Evolutionary conservation across 2,329 filamentous ascomycete species (phyloP).

Genomic region (Paracorniculantispora psalliotae): DNA sequence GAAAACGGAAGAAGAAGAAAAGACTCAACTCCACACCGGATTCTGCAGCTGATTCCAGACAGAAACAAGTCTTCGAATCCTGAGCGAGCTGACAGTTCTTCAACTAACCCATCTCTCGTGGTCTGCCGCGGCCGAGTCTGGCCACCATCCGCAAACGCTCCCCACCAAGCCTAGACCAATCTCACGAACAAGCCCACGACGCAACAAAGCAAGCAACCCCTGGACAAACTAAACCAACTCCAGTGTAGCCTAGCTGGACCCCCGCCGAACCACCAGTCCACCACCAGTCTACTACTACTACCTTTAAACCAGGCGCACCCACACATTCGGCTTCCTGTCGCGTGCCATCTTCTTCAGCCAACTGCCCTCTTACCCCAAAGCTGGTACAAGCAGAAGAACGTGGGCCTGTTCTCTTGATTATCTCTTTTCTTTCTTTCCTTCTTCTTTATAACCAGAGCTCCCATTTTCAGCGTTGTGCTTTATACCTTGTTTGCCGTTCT

Average conservation of each 20-base stretch:
- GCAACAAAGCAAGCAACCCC: no score
- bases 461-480: neutral
- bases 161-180: slow-evolving; percentile 6
- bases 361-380: slow-evolving; percentile 1
- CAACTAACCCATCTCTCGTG: neutral
- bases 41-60: no score
- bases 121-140: neutral
- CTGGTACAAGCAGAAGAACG: neutral
- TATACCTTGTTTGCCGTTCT: slow-evolving; percentile 23
- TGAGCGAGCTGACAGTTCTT: no score
- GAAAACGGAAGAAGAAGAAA: neutral
- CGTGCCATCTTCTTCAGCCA: neutral
- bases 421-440: neutral
- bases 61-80: no score
- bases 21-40: neutral
- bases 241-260: neutral
- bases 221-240: neutral
- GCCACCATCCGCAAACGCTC: neutral
- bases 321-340: slow-evolving; percentile 8
- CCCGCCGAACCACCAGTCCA: neutral
- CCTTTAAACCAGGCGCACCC: neutral
- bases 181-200: slow-evolving; percentile 1
- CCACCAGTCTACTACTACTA: no score
- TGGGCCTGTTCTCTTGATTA: neutral
- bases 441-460: neutral